Base-by-base conservation (phyloP, 192 early-diverging fungal species). In the Entophlyctis helioformis region DNA sequence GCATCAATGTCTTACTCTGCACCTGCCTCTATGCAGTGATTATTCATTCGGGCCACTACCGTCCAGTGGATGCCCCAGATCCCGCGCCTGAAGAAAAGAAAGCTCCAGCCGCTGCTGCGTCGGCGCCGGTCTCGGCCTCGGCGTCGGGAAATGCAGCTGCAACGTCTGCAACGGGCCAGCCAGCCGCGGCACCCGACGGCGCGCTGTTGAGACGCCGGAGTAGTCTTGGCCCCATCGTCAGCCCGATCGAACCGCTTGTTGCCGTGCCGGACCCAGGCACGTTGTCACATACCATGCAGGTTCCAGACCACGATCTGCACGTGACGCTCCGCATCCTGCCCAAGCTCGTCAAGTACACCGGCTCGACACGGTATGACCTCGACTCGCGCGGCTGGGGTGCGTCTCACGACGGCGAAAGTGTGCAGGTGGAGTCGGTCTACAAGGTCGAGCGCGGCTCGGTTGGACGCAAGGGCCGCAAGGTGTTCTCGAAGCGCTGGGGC, bases 371-470 rank as follows among this genome's bases (percentile, higher is more conserved):
- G 19, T 39, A 57, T 35, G 64, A 18, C 34, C 75, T 57, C 48
- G 66, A 20, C 26, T 79, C 75, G 34, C 56, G 80, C 20, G 73
- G 70, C 13, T 89, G 86, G 86, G 76, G 64, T 7, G 60, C 67
- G 1, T 62, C 68, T 24, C 86, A 88, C 61, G 77, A 85, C 54
- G 86, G 86, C 7, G 71, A 83, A 34, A 85, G 82, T 48, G 57
- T 85, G 7, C 64, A 60, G 48, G 66, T 87, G 16, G 74, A 79
- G 32, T 62, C 53, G 6, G 73, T 84, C 15, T 56, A 57, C 23
- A 66, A 69, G 35, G 60, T 84, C 6, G 39, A 52, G 41, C 63
- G 65, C 16, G 69, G 69, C 4, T 43, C 54, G 24, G 69, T 62
- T 9, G 23, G 43, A 6, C 55, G 56, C 25, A 29, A 56, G n/a